These are phyloP conservation scores for Suzukiozyma palmioleophila DNA, from an alignment of 1,139 yeast genomes.

Conservation along the genomic window DNA sequence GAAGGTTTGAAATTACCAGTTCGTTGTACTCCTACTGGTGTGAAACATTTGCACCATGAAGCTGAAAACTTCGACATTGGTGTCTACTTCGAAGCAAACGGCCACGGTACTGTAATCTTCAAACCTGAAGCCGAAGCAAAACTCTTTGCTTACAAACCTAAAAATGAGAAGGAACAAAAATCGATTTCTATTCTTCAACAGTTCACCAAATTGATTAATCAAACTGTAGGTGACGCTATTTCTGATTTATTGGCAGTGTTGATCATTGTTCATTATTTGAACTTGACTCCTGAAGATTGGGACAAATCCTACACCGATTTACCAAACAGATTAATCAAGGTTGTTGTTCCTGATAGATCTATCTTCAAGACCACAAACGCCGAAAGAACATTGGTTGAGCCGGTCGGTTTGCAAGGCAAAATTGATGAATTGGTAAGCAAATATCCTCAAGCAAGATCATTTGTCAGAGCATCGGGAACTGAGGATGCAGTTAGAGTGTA, in stretches of 20 bases:
- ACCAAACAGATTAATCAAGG: constrained; percentile 82
- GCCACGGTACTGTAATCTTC: constrained; percentile 96
- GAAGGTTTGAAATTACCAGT: constrained; percentile 70
- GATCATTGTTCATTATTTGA: constrained; percentile 55
- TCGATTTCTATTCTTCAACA: constrained; percentile 52
- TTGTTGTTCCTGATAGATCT: constrained; percentile 75
- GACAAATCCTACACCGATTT: constrained; percentile 71
- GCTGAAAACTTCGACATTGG: constrained; percentile 86
- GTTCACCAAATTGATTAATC: constrained; percentile 75
- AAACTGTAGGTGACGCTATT: constrained; percentile 96
- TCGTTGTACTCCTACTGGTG: constrained; percentile 91
- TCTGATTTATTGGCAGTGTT: constrained; percentile 81
- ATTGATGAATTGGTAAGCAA: constrained; percentile 64
- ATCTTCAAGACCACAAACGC: constrained; percentile 84
- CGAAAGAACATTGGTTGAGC: constrained; percentile 74
- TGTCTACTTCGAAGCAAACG: constrained; percentile 95
- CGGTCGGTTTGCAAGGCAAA: constrained; percentile 68
- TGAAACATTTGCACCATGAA: constrained; percentile 88
- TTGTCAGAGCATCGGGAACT: constrained; percentile 96
- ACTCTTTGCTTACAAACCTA: constrained; percentile 21
- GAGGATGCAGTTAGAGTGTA: constrained; percentile 96
- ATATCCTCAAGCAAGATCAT: constrained; percentile 69
- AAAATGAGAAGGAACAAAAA: constrained; percentile 21
- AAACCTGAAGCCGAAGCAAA: constrained; percentile 49
- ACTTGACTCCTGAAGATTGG: constrained; percentile 66